Percentiles rank a stretch among this genome's conserved stretches.
Conservation (phyloP, 2,329 filamentous ascomycete species). For the Fonsecaea erecta region DNA sequence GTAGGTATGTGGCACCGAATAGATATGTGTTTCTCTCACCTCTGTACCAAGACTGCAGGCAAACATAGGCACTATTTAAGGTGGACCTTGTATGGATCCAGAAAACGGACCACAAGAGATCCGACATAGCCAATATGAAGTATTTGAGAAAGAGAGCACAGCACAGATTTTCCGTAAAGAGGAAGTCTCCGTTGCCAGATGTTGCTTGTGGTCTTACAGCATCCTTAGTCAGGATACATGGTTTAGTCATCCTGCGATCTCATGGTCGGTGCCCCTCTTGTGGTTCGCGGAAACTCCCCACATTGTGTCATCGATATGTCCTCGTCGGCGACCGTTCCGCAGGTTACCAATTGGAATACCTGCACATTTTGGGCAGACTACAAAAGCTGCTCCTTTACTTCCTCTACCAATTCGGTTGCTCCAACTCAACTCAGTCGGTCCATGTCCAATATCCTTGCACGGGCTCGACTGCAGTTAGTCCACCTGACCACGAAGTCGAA, state of each 20-base stretch:
- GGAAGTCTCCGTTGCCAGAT: slow-evolving; percentile 8
- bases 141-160: neutral
- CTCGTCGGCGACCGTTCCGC: neutral
- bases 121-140: neutral
- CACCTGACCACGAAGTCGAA: slow-evolving; percentile 14
- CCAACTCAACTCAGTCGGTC: slow-evolving; percentile 7
- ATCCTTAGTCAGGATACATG: slow-evolving; percentile 28
- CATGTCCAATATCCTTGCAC: slow-evolving; percentile 26
- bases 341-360: neutral
- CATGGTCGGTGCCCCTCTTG: neutral
- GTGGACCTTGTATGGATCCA: neutral
- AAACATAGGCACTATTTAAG: neutral
- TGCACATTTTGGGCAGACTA: neutral
- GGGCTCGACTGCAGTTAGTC: slow-evolving; percentile 17
- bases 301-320: neutral
- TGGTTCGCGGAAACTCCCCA: slow-evolving; percentile 1
- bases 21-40: slow-evolving; percentile 5
- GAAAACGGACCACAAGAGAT: neutral
- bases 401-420: slow-evolving; percentile 9
- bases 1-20: slow-evolving; percentile 1
- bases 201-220: slow-evolving; percentile 15
- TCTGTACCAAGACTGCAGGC: slow-evolving; percentile 5
- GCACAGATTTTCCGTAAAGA: neutral
- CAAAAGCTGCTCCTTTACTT: slow-evolving; percentile 12
- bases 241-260: slow-evolving; percentile 22